Evolutionary conservation across 495 filamentous ascomycete species (phyloP).

Genomic region (Aspergillus biplanus): DNA sequence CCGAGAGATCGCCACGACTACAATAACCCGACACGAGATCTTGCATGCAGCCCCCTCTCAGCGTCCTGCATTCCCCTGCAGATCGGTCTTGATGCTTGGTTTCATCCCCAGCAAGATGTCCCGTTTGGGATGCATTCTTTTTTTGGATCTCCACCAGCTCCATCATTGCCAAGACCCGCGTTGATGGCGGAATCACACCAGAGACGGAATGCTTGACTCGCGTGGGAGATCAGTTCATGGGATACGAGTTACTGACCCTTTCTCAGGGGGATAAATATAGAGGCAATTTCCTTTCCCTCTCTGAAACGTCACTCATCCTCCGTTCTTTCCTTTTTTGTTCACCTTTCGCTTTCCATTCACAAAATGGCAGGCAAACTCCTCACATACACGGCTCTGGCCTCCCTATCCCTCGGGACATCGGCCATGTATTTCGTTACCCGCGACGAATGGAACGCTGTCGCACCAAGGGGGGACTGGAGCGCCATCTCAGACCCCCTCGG

Average conservation of each 20-base stretch:
- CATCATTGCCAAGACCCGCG: background rate
- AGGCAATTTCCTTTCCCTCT: background rate
- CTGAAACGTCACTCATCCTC: background rate
- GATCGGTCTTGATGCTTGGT: background rate
- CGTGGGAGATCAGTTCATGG: background rate
- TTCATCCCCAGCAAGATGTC: background rate
- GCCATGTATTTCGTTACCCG: constrained; percentile 14
- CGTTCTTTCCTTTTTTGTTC: background rate
- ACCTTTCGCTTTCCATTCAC: background rate
- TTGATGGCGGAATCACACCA: background rate
- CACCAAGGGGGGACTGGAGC: background rate
- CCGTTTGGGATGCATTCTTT: background rate
- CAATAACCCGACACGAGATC: background rate
- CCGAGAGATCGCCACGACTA: background rate
- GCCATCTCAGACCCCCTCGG: constrained; percentile 1
- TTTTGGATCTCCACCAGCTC: background rate
- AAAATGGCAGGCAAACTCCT: constrained; percentile 6
- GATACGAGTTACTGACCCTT: background rate
- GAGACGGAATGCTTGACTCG: background rate
- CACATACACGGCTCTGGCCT: background rate
- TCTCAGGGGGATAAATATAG: background rate
- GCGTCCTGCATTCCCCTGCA: background rate
- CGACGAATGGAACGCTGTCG: constrained; percentile 2
- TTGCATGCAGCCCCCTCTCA: background rate
- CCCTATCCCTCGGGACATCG: background rate